Evolutionary conservation across 352 stramenopile genomes (phyloP).

Genomic region (Phytophthora pisi): DNA sequence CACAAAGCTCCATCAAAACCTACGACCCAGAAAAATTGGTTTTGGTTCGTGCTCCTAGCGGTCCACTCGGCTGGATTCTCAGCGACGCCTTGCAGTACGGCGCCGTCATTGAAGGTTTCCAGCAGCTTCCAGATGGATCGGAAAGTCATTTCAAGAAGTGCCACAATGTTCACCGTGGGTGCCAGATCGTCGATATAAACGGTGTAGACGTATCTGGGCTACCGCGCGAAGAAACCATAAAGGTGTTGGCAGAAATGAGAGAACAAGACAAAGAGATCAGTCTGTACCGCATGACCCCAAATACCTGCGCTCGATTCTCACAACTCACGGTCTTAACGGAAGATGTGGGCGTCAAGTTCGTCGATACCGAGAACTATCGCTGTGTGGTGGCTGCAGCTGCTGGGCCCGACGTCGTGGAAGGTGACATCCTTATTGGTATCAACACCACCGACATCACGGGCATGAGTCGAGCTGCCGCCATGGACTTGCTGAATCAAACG

Average conservation of each 20-base stretch:
- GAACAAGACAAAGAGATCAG: conserved; percentile 64
- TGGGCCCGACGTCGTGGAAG: conserved; percentile 22
- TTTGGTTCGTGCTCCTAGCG: conserved; percentile 41
- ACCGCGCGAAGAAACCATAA: conserved; percentile 44
- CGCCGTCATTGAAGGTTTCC: conserved; percentile 59
- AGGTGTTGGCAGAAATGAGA: conserved; percentile 37
- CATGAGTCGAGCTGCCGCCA: conserved; percentile 36
- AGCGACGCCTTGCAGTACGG: conserved; percentile 46
- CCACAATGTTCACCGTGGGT: conserved; percentile 51
- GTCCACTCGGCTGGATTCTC: conserved; percentile 55
- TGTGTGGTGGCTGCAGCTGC: conserved; percentile 38
- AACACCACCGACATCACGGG: conserved; percentile 49
- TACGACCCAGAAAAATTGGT: conserved; percentile 68
- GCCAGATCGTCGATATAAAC: conserved; percentile 64
- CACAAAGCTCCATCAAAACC: conserved; percentile 26
- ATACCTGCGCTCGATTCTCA: conserved; percentile 35
- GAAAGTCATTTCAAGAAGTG: conserved; percentile 37
- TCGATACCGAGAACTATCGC: conserved; percentile 44
- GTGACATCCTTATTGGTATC: conserved; percentile 54
- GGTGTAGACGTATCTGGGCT: conserved; percentile 47
- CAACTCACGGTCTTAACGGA: conserved; percentile 25
- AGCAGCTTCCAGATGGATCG: conserved; percentile 43
- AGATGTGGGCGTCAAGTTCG: conserved; percentile 25
- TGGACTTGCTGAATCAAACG: conserved; percentile 35
- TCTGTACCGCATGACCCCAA: conserved; percentile 46